Evolutionary conservation across 2,329 filamentous ascomycete genomes (phyloP).

Genomic region (Microdochium bolleyi): DNA sequence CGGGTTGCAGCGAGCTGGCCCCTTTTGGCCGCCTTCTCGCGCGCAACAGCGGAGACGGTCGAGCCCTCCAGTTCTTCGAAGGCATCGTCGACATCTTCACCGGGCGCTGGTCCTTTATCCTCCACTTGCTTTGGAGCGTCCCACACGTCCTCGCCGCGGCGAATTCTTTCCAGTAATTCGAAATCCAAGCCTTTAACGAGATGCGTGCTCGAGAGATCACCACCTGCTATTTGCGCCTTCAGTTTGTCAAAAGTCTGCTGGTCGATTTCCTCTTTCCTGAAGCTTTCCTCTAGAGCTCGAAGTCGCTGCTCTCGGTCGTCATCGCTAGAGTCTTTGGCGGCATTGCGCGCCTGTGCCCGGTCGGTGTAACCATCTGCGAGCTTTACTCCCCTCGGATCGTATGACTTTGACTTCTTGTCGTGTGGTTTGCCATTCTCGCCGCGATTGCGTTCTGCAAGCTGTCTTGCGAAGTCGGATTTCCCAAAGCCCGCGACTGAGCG

Average conservation of each 20-base stretch:
- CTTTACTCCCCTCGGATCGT: slow-evolving; percentile 75
- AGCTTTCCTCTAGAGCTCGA: slow-evolving; percentile 69
- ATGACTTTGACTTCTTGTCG: slow-evolving; percentile 68
- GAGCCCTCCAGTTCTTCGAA: slow-evolving; percentile 49
- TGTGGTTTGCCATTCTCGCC: slow-evolving; percentile 26
- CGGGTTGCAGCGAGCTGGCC: slow-evolving; percentile 50
- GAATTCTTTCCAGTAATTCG: slow-evolving; percentile 63
- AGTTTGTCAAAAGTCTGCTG: slow-evolving; percentile 68
- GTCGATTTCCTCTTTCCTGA: slow-evolving; percentile 81
- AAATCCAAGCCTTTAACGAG: slow-evolving; percentile 89
- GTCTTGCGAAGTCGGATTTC: slow-evolving; percentile 69
- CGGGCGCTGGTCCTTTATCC: slow-evolving; percentile 18
- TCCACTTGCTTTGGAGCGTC: slow-evolving; percentile 24
- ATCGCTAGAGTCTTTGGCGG: slow-evolving; percentile 27
- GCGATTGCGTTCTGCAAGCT: slow-evolving; percentile 65
- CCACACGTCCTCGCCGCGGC: slow-evolving; percentile 61
- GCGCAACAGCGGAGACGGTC: slow-evolving; percentile 45
- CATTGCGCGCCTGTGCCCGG: slow-evolving; percentile 59
- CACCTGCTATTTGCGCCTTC: slow-evolving; percentile 70
- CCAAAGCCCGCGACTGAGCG: slow-evolving; percentile 52
- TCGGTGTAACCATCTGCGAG: slow-evolving; percentile 78
- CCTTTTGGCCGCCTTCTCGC: slow-evolving; percentile 48
- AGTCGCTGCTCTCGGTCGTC: slow-evolving; percentile 57
- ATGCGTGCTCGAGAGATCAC: slow-evolving; percentile 73
- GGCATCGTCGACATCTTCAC: slow-evolving; percentile 55